Evolutionary conservation across 305 asterid genomes (phyloP).

Genomic region (Solanum hybrid): DNA sequence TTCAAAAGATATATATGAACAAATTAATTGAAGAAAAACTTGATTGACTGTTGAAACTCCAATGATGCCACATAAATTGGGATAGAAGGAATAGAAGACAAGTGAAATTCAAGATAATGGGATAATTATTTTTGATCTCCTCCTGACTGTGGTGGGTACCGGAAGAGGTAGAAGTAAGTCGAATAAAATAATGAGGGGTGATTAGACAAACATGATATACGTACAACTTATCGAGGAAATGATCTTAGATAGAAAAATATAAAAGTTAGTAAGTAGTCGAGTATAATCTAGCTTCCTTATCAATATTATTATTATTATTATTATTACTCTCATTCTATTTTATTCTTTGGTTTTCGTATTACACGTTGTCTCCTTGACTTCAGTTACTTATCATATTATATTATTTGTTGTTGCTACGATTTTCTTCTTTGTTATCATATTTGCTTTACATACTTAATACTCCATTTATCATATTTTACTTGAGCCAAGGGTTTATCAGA

Average conservation of each 20-base stretch:
- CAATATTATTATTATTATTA: not conserved
- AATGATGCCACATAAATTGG: not conserved
- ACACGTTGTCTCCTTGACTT: not conserved
- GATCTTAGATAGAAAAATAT: not conserved
- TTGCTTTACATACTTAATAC: not conserved
- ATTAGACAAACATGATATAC: not conserved
- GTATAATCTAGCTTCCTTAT: not conserved
- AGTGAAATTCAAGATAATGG: not conserved
- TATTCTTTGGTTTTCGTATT: not conserved
- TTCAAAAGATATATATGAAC: too few relatives aligned
- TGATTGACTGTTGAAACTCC: not conserved
- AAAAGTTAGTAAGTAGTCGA: not conserved
- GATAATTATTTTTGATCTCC: not conserved
- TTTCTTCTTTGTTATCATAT: not conserved
- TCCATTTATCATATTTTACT: not conserved
- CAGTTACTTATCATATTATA: not conserved
- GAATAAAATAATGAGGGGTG: not conserved
- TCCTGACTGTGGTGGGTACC: not conserved
- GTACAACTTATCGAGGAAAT: not conserved
- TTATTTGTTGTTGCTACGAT: not conserved
- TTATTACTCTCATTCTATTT: not conserved
- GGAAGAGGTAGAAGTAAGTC: not conserved
- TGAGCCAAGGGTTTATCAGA: not conserved
- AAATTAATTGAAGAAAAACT: too few relatives aligned
- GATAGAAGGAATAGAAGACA: not conserved